These are phyloP conservation scores for Colletotrichum endophyticum DNA, from an alignment of 2,329 filamentous ascomycete genomes.

Conservation along the genomic window DNA sequence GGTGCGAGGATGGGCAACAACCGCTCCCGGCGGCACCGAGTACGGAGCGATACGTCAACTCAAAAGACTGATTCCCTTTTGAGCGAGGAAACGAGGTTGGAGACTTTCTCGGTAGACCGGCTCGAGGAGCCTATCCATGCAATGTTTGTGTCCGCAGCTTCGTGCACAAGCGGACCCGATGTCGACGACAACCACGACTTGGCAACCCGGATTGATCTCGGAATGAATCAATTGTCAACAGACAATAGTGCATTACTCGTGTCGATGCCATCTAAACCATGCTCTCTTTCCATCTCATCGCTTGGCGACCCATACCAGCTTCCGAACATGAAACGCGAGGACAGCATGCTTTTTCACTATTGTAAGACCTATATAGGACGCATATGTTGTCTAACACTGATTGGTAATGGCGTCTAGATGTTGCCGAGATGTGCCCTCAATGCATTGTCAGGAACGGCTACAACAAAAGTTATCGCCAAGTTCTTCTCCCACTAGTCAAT, in stretches of 20 bases:
- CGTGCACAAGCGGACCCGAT: not conserved
- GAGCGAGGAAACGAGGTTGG: not conserved
- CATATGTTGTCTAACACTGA: not conserved
- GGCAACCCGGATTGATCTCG: not conserved
- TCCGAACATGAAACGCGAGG: not conserved
- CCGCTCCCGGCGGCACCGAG: not conserved
- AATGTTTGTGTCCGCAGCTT: not conserved
- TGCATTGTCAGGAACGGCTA: not conserved
- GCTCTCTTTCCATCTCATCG: not conserved
- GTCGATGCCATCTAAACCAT: not conserved
- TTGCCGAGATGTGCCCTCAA: not conserved
- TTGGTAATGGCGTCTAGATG: not conserved
- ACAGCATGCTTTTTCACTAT: not conserved
- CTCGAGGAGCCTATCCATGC: not conserved
- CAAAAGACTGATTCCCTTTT: not conserved
- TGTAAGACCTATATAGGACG: not conserved
- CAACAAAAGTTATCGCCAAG: not conserved
- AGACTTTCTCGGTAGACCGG: not conserved
- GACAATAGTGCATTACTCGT: not conserved
- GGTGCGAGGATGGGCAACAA: not conserved
- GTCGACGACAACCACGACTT: not conserved
- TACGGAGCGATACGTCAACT: not conserved
- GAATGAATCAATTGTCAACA: not conserved
- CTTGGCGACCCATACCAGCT: not conserved
- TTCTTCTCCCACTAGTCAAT: not conserved